Evolutionary conservation across 2,329 filamentous ascomycete species (phyloP), one percentile per base, ranked within the genome.

Genomic region (Fonsecaea erecta): DNA sequence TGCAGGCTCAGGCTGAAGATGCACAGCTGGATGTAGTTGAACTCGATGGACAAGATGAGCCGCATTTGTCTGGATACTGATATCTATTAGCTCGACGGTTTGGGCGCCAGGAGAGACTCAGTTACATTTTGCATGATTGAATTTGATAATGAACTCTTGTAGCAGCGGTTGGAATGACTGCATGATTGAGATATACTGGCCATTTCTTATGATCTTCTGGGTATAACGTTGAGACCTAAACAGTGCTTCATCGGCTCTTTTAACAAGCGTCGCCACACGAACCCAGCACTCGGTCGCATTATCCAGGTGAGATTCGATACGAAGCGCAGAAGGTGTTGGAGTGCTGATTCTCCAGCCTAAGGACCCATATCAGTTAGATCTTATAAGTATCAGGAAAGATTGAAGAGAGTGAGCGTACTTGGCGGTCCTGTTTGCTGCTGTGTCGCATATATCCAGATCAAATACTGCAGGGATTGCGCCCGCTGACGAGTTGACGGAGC

Each of bases 71-170:
- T 18, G 26, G 51, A 53, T 16, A 53, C 51, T 53, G 9, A 18
- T 30, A 32, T 16, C 24, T 7, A 16, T 53, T 53, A 53, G 51
- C 51, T 32, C 9, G 51, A 32, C 24, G 26, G 24, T n/a, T 26
- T 18, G 51, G n/a, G 51, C 12, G 12, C 14, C 3, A n/a, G 51
- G 51, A 18, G 51, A 30, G 26, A 28, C 26, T 26, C 16, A 53
- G 51, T 53, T 53, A 53, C 51, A 53, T 53, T 53, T 53, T 53
- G 51, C 51, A 32, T 53, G 51, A 53, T 53, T 53, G 51, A 53
- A 53, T 16, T 53, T 53, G 51, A 53, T 53, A 26, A 53, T 32
- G 51, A 53, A 53, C 51, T 53, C 51, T 53, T 53, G 51, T 16
- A 53, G 18, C 18, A 53, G 51, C 12, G 51, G 51, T 32, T 53